Evolutionary conservation across 2,329 filamentous ascomycete species (phyloP).

Genomic region (Aspergillus latus): DNA sequence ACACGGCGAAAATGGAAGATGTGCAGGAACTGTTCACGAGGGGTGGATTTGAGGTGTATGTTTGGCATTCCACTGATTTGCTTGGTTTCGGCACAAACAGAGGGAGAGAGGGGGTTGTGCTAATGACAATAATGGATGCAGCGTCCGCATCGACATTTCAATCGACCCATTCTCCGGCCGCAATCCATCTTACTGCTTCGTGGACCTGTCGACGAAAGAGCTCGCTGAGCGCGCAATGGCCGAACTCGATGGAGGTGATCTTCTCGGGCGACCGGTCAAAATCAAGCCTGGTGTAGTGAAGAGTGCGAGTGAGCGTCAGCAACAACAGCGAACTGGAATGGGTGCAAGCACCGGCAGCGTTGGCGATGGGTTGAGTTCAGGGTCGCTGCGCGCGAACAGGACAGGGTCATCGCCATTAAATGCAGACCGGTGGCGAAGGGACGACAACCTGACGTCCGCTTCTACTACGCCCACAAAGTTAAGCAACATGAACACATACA

Average conservation of each 20-base stretch:
- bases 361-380: background rate
- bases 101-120: background rate
- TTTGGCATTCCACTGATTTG: background rate
- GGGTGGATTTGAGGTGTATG: conserved; percentile 39
- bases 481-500: conserved; percentile 17
- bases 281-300: conserved; percentile 66
- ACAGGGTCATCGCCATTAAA: conserved; percentile 22
- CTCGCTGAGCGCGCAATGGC: conserved; percentile 59
- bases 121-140: conserved; percentile 23
- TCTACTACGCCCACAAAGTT: conserved; percentile 22
- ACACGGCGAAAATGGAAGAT: conserved; percentile 53
- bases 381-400: conserved; percentile 24
- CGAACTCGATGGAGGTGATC: conserved; percentile 54
- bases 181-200: conserved; percentile 74
- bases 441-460: conserved; percentile 39
- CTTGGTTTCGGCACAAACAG: background rate
- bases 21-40: conserved; percentile 50
- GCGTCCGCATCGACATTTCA: conserved; percentile 65
- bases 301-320: conserved; percentile 34
- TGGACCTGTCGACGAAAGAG: conserved; percentile 61
- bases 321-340: conserved; percentile 10
- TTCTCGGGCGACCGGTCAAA: conserved; percentile 62
- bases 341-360: background rate
- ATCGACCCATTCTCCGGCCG: conserved; percentile 66
- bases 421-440: conserved; percentile 47